Evolutionary conservation across 148 eudicot genomes (phyloP).

Genomic region (Selenicereus undatus): DNA sequence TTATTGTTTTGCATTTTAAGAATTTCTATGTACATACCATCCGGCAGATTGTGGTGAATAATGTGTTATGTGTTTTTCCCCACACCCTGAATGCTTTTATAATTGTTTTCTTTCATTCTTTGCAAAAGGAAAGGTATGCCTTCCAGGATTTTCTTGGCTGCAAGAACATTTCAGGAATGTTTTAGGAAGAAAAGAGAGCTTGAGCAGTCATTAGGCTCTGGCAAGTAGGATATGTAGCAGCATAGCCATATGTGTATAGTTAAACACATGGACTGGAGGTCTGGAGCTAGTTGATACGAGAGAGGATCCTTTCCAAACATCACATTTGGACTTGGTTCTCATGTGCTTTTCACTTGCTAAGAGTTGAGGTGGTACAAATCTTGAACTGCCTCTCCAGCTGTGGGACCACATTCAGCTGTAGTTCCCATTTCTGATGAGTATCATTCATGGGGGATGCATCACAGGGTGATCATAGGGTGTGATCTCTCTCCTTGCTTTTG

Average conservation of each 20-base stretch:
- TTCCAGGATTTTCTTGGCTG: background rate
- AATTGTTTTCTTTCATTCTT: background rate
- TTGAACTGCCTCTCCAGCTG: background rate
- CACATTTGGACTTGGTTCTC: background rate
- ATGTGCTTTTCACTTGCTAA: background rate
- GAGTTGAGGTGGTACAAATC: background rate
- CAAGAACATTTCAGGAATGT: background rate
- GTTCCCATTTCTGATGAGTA: background rate
- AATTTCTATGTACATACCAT: background rate
- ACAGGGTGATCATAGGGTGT: background rate
- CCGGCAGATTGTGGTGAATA: background rate
- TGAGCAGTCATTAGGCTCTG: background rate
- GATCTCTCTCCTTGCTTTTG: background rate
- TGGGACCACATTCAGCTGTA: background rate
- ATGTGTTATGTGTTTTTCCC: background rate
- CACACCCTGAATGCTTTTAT: background rate
- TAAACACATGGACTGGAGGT: background rate
- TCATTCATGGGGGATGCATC: background rate
- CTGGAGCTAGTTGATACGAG: background rate
- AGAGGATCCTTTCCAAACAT: background rate
- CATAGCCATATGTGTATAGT: background rate
- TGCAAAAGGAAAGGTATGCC: background rate
- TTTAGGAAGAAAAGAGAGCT: background rate
- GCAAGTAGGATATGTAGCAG: background rate
- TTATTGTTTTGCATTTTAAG: slow-evolving; percentile 17